Base-by-base conservation (phyloP, 1,139 yeast genomes). In the Blastobotrys raffinosifermentans region DNA sequence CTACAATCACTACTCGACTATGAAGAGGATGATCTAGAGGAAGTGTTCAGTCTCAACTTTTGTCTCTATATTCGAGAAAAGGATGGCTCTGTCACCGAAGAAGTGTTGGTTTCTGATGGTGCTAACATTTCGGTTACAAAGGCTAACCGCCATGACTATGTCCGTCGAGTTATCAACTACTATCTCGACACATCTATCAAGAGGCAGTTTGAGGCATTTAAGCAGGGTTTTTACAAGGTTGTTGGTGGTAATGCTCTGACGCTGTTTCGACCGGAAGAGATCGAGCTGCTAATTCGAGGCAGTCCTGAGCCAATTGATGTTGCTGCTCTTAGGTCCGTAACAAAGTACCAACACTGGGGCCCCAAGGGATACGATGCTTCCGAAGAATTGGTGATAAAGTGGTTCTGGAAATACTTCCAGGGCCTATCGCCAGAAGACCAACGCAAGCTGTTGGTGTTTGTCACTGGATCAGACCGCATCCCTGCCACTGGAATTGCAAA, bases 401-500 rank as follows among this genome's bases (percentile, higher is more conserved):
- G 97, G 96, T 85, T 91, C 55, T 91, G 97, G 97, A 77, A 79
- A 16, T 75, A 75, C 54, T 68, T 87, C 47, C 63, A 62, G 9
- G 51, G 57, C 4, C 61, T 81, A 47, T 58, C 66, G 1, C 63
- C 65, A 29, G 50, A 46, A 1, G 63, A 71, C 21, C 93, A 84
- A 49, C 75, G 77, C 48, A 73, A 72, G 48, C 64, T 89, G 27
- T 62, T 91, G 29, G 68, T 72, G 22, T 91, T 91, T 60, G 78
- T 89, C 4, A 87, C 96, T 0, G 96, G 97, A 0, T 80, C 94
- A 1, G 96, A 87, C 53, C 65, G 96, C 33, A 71, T 91, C 9
- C 97, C 97, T 0, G 95, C 96, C 0, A 85, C 95, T 0, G 98
- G 97, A 0, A 69, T 85, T 15, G 48, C 59, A 19, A 80, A 83